Percentiles rank a stretch among this genome's conserved stretches.
These are phyloP conservation scores for Ustilago bromivora DNA, from an alignment of 1,284 basidiomycete genomes.

Conservation along the genomic window DNA sequence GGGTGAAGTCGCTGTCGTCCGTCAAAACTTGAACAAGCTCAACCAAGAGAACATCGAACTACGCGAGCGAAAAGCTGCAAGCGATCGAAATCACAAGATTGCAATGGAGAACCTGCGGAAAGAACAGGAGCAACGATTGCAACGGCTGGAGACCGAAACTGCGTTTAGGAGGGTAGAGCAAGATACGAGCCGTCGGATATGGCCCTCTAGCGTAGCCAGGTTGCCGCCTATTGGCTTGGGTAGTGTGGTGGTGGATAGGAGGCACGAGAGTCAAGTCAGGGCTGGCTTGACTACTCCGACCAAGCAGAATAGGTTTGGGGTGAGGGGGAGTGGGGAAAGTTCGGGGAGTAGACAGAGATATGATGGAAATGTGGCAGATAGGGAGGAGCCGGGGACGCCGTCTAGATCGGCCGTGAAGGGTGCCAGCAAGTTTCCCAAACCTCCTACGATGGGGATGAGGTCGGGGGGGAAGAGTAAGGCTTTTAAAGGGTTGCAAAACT, in stretches of 20 bases:
- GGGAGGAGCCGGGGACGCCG: constrained; percentile 39
- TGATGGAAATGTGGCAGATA: constrained; percentile 9
- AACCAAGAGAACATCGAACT: constrained; percentile 53
- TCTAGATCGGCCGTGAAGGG: constrained; percentile 31
- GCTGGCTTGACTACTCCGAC: constrained; percentile 50
- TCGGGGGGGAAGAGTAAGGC: constrained; percentile 36
- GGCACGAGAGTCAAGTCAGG: constrained; percentile 42
- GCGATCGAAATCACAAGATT: constrained; percentile 50
- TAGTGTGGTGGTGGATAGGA: constrained; percentile 19
- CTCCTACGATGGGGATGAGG: constrained; percentile 7
- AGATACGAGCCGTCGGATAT: constrained; percentile 56
- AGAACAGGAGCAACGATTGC: constrained; percentile 52
- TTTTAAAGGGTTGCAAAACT: constrained; percentile 44
- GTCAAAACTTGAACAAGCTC: constrained; percentile 54
- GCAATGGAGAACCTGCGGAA: constrained; percentile 48
- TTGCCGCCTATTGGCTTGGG: constrained; percentile 37
- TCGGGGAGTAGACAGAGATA: constrained; percentile 31
- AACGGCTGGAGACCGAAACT: constrained; percentile 55
- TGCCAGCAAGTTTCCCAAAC: constrained; percentile 24
- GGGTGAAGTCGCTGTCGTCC: constrained; percentile 58
- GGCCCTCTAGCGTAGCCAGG: constrained; percentile 56
- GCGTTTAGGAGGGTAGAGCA: constrained; percentile 62
- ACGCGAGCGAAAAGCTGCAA: constrained; percentile 43
- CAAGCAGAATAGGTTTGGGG: constrained; percentile 24
- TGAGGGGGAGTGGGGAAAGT: constrained; percentile 32